A percentile compares a stretch with the other conserved stretches of the same genome.
Conservation (phyloP, 2,329 filamentous ascomycete species). For the Tetracladium maxilliforme region DNA sequence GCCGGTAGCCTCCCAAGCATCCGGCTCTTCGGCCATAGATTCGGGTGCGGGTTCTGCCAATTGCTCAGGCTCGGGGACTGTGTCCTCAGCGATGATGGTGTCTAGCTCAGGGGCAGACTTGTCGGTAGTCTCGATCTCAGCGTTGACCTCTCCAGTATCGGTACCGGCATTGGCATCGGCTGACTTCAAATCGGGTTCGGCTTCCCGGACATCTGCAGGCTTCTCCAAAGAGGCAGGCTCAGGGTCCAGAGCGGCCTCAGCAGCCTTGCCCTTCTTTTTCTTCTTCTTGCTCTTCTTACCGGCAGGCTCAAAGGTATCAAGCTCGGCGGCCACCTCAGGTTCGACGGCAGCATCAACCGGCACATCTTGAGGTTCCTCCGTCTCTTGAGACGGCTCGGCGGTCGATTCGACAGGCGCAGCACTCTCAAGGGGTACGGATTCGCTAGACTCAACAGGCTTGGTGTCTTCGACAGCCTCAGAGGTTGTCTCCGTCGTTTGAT, state of each 20-base stretch:
- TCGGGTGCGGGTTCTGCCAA: slow-evolving; percentile 1
- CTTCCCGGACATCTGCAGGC: neutral
- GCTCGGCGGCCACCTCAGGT: slow-evolving; percentile 3
- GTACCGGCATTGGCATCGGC: neutral
- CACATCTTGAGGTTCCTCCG: neutral
- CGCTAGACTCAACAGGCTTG: too few relatives aligned
- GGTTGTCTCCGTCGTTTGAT: neutral
- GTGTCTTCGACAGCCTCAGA: too few relatives aligned
- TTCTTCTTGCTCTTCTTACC: slow-evolving; percentile 9
- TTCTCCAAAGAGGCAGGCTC: neutral
- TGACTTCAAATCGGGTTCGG: neutral
- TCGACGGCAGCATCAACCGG: slow-evolving; percentile 4
- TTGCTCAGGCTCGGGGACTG: too few relatives aligned
- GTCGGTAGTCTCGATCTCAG: neutral
- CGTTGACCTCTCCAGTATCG: neutral
- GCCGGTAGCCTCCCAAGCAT: slow-evolving; percentile 3
- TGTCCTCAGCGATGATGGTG: too few relatives aligned
- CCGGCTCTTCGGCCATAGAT: slow-evolving; percentile 4
- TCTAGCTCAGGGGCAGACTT: neutral
- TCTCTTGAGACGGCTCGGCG: too few relatives aligned
- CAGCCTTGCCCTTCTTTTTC: slow-evolving; percentile 5
- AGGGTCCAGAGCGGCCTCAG: neutral
- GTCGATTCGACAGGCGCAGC: too few relatives aligned
- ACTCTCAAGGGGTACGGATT: too few relatives aligned
- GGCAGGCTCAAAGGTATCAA: slow-evolving; percentile 3